Percentiles rank a stretch among this genome's conserved stretches.
These are phyloP conservation scores for Brettanomyces custersianus DNA, from an alignment of 805 yeast genomes.

Conservation along the genomic window DNA sequence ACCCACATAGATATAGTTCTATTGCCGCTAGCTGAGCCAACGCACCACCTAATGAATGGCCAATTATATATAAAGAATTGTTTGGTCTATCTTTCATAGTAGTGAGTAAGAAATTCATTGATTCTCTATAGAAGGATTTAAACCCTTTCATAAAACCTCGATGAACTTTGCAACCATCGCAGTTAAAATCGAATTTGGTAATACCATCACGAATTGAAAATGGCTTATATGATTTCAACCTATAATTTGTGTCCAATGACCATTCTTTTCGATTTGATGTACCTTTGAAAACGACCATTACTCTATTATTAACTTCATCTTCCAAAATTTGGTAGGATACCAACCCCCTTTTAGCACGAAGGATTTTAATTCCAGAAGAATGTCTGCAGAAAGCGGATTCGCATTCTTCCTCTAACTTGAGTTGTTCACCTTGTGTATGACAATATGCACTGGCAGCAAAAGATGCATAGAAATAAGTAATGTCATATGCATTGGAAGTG, in stretches of 20 bases:
- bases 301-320: conserved; percentile 1
- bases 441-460: conserved; percentile 6
- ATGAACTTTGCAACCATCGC: conserved; percentile 3
- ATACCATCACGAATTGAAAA: not conserved
- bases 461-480: not conserved
- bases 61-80: conserved; percentile 30
- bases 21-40: conserved; percentile 52
- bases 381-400: conserved; percentile 6
- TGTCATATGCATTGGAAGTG: not conserved
- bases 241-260: conserved; percentile 6
- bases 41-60: conserved; percentile 55
- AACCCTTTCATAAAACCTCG: conserved; percentile 8
- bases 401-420: conserved; percentile 2
- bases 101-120: not conserved
- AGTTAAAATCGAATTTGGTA: not conserved
- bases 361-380: not conserved
- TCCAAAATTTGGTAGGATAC: conserved; percentile 2
- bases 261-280: conserved; percentile 6
- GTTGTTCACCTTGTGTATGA: not conserved
- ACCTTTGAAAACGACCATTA: conserved; percentile 7
- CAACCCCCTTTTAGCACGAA: not conserved
- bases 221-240: conserved; percentile 3
- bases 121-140: conserved; percentile 3
- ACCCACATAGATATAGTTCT: conserved; percentile 50
- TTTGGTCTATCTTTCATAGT: conserved; percentile 14